Conservation (phyloP, 2,329 filamentous ascomycete species). For the Epichloe hybrida region DNA sequence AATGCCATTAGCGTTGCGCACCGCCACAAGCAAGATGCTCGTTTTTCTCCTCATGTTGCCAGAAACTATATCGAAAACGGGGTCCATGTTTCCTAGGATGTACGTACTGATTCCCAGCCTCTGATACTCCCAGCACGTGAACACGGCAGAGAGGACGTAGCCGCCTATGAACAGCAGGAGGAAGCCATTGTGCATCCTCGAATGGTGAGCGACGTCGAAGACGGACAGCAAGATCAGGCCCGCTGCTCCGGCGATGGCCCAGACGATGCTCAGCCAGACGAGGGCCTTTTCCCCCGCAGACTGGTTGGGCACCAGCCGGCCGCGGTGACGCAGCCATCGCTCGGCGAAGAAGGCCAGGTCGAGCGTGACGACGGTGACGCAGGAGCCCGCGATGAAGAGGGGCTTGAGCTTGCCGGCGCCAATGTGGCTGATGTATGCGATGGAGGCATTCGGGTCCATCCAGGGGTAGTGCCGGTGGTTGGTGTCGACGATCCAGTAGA, state of each 20-base stretch:
- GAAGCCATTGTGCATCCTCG: constrained; percentile 58
- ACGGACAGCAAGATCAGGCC: constrained; percentile 74
- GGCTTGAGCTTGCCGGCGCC: constrained; percentile 53
- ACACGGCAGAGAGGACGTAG: constrained; percentile 74
- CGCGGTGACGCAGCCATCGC: constrained; percentile 71
- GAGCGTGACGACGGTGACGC: constrained; percentile 63
- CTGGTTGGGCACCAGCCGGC: constrained; percentile 63
- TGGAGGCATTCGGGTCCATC: constrained; percentile 42
- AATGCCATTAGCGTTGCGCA: background rate
- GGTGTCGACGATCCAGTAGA: constrained; percentile 50
- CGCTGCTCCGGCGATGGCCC: constrained; percentile 59
- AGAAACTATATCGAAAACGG: no score
- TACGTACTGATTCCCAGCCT: constrained; percentile 58
- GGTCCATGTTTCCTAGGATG: background rate
- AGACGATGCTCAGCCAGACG: constrained; percentile 46
- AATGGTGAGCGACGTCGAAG: constrained; percentile 67
- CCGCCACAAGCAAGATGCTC: no score
- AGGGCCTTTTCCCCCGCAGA: constrained; percentile 50
- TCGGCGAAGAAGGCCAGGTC: constrained; percentile 70
- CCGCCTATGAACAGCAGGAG: constrained; percentile 72
- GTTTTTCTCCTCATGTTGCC: no score
- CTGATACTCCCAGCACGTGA: constrained; percentile 83
- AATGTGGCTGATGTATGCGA: constrained; percentile 62
- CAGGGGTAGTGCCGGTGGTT: constrained; percentile 43
- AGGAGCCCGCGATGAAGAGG: constrained; percentile 61